phyloP scores from a whole-genome alignment of 352 stramenopile genomes.

The Globisporangium middletonii region DNA sequence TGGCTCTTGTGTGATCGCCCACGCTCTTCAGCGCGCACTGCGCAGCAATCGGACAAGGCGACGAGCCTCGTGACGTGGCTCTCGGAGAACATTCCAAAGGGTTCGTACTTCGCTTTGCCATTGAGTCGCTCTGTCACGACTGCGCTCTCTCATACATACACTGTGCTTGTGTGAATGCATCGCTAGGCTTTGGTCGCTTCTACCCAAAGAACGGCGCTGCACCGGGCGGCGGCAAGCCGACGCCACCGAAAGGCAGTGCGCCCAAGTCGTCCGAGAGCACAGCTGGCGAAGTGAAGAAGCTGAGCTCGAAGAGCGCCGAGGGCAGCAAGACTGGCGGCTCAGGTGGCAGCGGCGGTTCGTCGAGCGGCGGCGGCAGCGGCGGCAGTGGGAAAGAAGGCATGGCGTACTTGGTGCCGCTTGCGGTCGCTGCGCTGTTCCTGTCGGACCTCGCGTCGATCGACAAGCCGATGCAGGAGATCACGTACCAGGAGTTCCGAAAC shows the following conservation, averaged over 20 bases:
- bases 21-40: slow-evolving; percentile 30
- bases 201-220: slow-evolving; percentile 69
- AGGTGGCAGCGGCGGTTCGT: slow-evolving; percentile 18
- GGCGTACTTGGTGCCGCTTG: slow-evolving; percentile 70
- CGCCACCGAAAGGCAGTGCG: slow-evolving; percentile 39
- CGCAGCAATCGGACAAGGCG: slow-evolving; percentile 36
- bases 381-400: slow-evolving; percentile 47
- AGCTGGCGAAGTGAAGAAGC: slow-evolving; percentile 53
- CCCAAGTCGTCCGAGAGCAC: slow-evolving; percentile 42
- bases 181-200: slow-evolving; percentile 69
- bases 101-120: slow-evolving; percentile 10
- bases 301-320: slow-evolving; percentile 56
- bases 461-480: slow-evolving; percentile 89
- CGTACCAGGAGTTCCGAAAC: slow-evolving; percentile 89
- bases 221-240: slow-evolving; percentile 26
- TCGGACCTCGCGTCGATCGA: slow-evolving; percentile 66
- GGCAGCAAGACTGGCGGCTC: slow-evolving; percentile 25
- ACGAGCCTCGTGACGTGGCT: slow-evolving; percentile 71
- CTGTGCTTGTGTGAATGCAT: background rate
- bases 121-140: background rate
- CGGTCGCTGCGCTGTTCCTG: slow-evolving; percentile 65
- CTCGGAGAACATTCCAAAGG: slow-evolving; percentile 75
- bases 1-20: background rate
- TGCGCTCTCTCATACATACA: background rate
- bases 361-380: slow-evolving; percentile 24